Conservation (phyloP, 192 early-diverging fungal genomes). For the Rhizophagus clarus region DNA sequence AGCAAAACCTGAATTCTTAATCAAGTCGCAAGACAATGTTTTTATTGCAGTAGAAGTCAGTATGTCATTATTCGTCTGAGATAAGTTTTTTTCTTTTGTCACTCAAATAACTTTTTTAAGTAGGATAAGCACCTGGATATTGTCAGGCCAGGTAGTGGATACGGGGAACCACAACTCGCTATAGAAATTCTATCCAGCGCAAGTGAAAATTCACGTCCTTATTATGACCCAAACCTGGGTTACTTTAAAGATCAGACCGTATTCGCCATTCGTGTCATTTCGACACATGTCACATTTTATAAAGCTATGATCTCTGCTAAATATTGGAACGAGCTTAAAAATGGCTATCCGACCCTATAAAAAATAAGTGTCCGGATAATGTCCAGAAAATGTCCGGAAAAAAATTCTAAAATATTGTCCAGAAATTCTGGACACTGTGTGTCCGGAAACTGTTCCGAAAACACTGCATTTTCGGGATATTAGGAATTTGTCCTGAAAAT, state of each 20-base stretch:
- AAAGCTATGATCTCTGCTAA: too few relatives aligned
- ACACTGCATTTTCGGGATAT: too few relatives aligned
- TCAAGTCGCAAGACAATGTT: not conserved
- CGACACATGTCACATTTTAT: not conserved
- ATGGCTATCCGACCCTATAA: not conserved
- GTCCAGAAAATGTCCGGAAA: too few relatives aligned
- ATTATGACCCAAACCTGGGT: not conserved
- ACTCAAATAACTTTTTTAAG: conserved; percentile 9
- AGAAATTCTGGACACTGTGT: too few relatives aligned
- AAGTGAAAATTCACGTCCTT: not conserved
- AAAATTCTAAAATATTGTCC: too few relatives aligned
- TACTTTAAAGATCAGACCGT: not conserved
- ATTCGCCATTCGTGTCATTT: not conserved
- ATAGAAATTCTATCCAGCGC: not conserved
- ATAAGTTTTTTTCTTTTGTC: not conserved
- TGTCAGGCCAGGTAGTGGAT: not conserved
- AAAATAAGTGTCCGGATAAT: too few relatives aligned
- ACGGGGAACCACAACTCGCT: not conserved
- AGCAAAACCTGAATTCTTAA: not conserved
- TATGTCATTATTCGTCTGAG: not conserved
- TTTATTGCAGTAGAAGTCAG: not conserved
- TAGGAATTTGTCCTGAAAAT: too few relatives aligned
- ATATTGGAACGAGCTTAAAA: not conserved
- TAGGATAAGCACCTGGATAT: not conserved
- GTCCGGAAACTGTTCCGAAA: too few relatives aligned